Percentiles rank a stretch among this genome's conserved stretches.
These are phyloP conservation scores for Nicotiana tabacum DNA, from an alignment of 257 asterid species.

Conservation along the genomic window DNA sequence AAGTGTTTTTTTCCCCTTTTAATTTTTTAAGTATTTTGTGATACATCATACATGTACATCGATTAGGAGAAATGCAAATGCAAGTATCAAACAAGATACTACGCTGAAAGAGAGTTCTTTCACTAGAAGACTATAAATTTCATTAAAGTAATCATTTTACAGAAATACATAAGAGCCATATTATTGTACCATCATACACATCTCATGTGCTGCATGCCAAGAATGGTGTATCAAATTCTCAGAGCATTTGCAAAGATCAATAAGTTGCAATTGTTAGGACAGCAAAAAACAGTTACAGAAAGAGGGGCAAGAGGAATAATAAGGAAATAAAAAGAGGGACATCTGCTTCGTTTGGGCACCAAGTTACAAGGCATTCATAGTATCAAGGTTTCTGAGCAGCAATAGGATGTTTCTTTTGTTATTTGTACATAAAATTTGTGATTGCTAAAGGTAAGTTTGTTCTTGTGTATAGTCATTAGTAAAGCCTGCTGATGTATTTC, in stretches of 20 bases:
- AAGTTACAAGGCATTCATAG: not conserved
- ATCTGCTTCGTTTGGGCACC: not conserved
- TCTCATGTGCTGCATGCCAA: not conserved
- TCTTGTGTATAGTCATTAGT: not conserved
- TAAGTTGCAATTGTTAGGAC: not conserved
- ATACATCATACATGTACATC: conserved; percentile 9
- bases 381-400: not conserved
- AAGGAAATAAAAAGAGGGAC: not conserved
- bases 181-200: not conserved
- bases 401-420: not conserved
- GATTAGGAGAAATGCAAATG: conserved; percentile 23
- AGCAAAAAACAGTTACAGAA: not conserved
- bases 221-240: not conserved
- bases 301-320: not conserved
- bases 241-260: not conserved
- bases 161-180: not conserved
- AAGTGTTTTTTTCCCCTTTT: conserved; percentile 8
- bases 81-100: conserved; percentile 21
- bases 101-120: conserved; percentile 10
- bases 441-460: too few species aligned
- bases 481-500: not conserved
- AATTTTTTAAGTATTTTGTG: conserved; percentile 25
- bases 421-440: too few species aligned
- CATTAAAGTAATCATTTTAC: not conserved
- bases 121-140: not conserved